Conservation (phyloP, 805 yeast species). For the Wickerhamomyces subpelliculosus region DNA sequence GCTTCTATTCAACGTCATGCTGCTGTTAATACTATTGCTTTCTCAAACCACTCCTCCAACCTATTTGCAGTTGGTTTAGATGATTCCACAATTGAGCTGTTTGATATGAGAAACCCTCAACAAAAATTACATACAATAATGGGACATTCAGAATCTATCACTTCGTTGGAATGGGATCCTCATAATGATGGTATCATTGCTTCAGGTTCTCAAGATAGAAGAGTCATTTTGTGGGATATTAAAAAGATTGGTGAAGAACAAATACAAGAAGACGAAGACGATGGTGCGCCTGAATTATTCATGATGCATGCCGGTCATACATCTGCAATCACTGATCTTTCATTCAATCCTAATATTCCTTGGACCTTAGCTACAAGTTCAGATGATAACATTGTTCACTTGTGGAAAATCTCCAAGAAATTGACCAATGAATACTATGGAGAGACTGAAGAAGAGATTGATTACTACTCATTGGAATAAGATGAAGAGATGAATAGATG, state of each 20-base stretch:
- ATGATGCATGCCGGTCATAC: slow-evolving; percentile 95
- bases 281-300: slow-evolving; percentile 80
- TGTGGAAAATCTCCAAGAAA: slow-evolving; percentile 36
- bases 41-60: slow-evolving; percentile 54
- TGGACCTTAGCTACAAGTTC: slow-evolving; percentile 64
- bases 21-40: slow-evolving; percentile 56
- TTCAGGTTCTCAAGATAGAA: slow-evolving; percentile 69
- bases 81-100: slow-evolving; percentile 58
- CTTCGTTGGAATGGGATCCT: slow-evolving; percentile 72
- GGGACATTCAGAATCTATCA: slow-evolving; percentile 73
- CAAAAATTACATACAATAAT: slow-evolving; percentile 60
- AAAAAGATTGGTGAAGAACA: slow-evolving; percentile 78
- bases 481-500: not conserved
- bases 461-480: slow-evolving; percentile 15
- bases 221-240: slow-evolving; percentile 79
- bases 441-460: slow-evolving; percentile 10
- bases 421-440: slow-evolving; percentile 25
- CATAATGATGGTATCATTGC: slow-evolving; percentile 71
- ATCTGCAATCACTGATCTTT: slow-evolving; percentile 65
- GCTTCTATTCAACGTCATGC: slow-evolving; percentile 23
- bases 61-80: slow-evolving; percentile 65
- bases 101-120: slow-evolving; percentile 48
- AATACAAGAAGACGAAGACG: slow-evolving; percentile 81
- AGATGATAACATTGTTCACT: slow-evolving; percentile 37
- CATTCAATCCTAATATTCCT: slow-evolving; percentile 61